phyloP scores from a whole-genome alignment of 306 rosid species.

The Dryas octopetala region DNA sequence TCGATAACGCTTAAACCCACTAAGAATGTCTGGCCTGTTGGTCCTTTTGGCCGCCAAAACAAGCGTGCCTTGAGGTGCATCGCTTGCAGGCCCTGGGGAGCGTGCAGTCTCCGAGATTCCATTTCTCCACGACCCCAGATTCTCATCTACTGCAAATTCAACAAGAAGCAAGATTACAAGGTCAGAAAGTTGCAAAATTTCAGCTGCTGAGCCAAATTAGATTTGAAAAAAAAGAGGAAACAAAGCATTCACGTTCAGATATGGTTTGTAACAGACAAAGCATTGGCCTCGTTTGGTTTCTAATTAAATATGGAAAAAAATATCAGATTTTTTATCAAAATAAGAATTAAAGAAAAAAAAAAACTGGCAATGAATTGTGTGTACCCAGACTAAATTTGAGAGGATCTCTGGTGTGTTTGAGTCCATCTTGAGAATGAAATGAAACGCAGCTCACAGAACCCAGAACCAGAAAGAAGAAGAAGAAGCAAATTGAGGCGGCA shows the following conservation, averaged over 20 bases:
- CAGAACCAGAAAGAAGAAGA: slow-evolving; percentile 35
- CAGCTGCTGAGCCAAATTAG: slow-evolving; percentile 7
- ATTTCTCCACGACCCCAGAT: slow-evolving; percentile 78
- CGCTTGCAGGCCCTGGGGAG: slow-evolving; percentile 61
- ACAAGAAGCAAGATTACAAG: background rate
- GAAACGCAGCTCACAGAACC: slow-evolving; percentile 50
- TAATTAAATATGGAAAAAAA: slow-evolving; percentile 6
- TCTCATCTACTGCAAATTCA: slow-evolving; percentile 48
- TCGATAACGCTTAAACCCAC: slow-evolving; percentile 52
- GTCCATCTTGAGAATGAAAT: slow-evolving; percentile 43
- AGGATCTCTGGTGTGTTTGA: slow-evolving; percentile 18
- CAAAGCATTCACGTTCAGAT: slow-evolving; percentile 3
- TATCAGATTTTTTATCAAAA: slow-evolving; percentile 10
- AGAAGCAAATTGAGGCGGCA: slow-evolving; percentile 32
- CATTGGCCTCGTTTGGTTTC: slow-evolving; percentile 11
- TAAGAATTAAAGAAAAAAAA: background rate
- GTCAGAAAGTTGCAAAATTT: slow-evolving; percentile 7
- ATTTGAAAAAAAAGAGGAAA: background rate
- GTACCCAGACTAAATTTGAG: slow-evolving; percentile 56
- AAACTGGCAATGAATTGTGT: slow-evolving; percentile 12
- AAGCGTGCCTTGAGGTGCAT: slow-evolving; percentile 50
- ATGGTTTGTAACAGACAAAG: slow-evolving; percentile 6
- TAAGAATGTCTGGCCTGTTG: slow-evolving; percentile 75
- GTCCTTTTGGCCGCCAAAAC: slow-evolving; percentile 83
- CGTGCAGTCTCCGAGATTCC: slow-evolving; percentile 47